Conservation (phyloP, 768 basidiomycete species). For the Amanita inopinata region DNA sequence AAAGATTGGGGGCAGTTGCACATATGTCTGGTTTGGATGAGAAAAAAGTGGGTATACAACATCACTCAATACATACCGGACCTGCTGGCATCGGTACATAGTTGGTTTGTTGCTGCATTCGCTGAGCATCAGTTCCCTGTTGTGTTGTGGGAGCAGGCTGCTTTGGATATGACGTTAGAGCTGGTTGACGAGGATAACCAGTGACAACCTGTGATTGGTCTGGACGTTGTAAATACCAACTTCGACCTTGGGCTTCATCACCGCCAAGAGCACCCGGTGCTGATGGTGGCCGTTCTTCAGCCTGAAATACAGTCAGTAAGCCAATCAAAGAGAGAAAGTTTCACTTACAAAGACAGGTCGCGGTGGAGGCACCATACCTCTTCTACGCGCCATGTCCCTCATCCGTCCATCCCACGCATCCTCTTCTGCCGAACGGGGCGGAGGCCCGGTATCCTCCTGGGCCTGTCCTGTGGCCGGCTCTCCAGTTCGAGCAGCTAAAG, state of each 20-base stretch:
- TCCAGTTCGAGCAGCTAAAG: not conserved
- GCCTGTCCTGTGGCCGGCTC: slow-evolving; percentile 1
- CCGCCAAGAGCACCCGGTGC: slow-evolving; percentile 4
- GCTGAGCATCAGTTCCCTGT: slow-evolving; percentile 16
- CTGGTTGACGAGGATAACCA: not conserved
- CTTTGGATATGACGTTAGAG: not conserved
- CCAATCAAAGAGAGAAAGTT: not conserved
- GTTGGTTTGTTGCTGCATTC: slow-evolving; percentile 17
- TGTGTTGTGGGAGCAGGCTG: not conserved
- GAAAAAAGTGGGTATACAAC: not conserved
- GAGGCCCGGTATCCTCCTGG: too few species aligned
- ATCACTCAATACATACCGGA: slow-evolving; percentile 36
- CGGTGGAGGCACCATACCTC: slow-evolving; percentile 13
- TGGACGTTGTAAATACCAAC: slow-evolving; percentile 3
- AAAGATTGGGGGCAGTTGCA: slow-evolving; percentile 53
- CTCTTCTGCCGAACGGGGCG: not conserved
- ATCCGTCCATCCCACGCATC: slow-evolving; percentile 1
- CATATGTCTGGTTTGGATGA: slow-evolving; percentile 35
- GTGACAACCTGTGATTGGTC: slow-evolving; percentile 17
- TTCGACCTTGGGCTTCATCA: not conserved
- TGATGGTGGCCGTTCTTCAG: not conserved
- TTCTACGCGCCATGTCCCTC: not conserved
- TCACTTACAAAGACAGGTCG: slow-evolving; percentile 20
- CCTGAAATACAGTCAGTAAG: slow-evolving; percentile 8
- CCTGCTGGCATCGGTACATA: slow-evolving; percentile 41